phyloP scores from a whole-genome alignment of 257 asterid genomes.

The Apocynum venetum region DNA sequence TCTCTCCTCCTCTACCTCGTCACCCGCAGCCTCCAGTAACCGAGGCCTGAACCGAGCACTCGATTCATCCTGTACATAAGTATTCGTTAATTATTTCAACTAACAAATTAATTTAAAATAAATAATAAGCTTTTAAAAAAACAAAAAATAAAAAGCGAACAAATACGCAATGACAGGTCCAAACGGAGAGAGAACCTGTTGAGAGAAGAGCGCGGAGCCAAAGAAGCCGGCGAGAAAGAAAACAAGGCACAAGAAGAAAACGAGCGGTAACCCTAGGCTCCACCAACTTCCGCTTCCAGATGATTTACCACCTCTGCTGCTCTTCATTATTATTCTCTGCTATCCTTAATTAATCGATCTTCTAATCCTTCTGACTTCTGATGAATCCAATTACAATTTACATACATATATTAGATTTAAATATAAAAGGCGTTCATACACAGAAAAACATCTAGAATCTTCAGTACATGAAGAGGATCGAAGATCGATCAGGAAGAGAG shows the following conservation, averaged over 20 bases:
- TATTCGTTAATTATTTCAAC: background rate
- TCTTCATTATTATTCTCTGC: conserved; percentile 21
- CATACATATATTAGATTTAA: background rate
- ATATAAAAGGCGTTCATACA: background rate
- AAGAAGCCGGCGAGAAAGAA: conserved; percentile 81
- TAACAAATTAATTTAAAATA: too few relatives aligned
- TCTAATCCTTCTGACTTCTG: background rate
- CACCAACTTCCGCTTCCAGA: conserved; percentile 39
- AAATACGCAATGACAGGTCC: background rate
- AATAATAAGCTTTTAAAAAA: background rate
- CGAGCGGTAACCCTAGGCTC: conserved; percentile 51
- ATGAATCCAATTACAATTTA: background rate
- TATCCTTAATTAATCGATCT: background rate
- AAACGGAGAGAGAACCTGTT: conserved; percentile 40
- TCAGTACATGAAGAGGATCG: background rate
- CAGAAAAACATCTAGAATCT: background rate
- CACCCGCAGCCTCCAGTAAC: conserved; percentile 38
- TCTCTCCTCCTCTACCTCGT: conserved; percentile 18
- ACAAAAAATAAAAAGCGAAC: background rate
- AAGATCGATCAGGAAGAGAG: background rate
- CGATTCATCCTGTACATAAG: conserved; percentile 25
- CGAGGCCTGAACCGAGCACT: conserved; percentile 35
- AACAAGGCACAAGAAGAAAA: conserved; percentile 68
- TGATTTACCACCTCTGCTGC: conserved; percentile 52
- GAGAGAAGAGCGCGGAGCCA: conserved; percentile 68